Evolutionary conservation across 2,329 filamentous ascomycete genomes (phyloP), one percentile per base, ranked within the genome.

Genomic region (Hypoxylon sp.): DNA sequence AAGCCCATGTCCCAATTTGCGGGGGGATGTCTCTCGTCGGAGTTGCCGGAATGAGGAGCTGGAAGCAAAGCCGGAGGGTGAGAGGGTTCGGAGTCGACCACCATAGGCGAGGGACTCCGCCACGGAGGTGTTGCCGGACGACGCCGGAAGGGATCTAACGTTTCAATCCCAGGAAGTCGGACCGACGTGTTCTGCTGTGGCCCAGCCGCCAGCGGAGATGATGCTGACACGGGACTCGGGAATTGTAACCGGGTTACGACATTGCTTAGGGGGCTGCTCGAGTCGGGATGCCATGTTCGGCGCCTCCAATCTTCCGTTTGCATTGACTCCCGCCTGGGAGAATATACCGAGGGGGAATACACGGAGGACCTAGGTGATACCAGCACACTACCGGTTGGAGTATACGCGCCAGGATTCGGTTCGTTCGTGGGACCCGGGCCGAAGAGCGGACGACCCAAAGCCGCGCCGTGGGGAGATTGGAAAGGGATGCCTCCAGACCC

Each of bases 251-350:
- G 86, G 4, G 87, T 91, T 60, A 90, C 86, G 33, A 91, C 89
- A 62, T 91, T 89, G 67, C 85, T 90, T 49, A 96, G 74, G 13
- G 89, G 85, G 74, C 90, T 93, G 11, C 88, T 89, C 57, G 87
- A 89, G 60, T 92, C 90, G 0, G 92, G 91, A 74, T 97, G 93
- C 93, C 93, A 97, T 2, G 93, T 97, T 49, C 92, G 85, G 60
- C 93, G 82, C 63, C 92, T 86, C 84, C 88, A 91, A 52, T 92
- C 88, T 62, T 96, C 92, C 0, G 83, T 77, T 17, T 81, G 78
- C 7, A 82, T 78, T 0, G 90, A 89, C 35, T 92, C 89, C 37
- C 88, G 81, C 24, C 88, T 79, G 3, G 84, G 82, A 4, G 84
- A 82, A 74, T 86, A 88, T 6, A 81, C 79, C 27, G 87, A 85